Evolutionary conservation across 495 filamentous ascomycete genomes (phyloP), one percentile per base, ranked within the genome.

Genomic region (Annulohypoxylon bovei): DNA sequence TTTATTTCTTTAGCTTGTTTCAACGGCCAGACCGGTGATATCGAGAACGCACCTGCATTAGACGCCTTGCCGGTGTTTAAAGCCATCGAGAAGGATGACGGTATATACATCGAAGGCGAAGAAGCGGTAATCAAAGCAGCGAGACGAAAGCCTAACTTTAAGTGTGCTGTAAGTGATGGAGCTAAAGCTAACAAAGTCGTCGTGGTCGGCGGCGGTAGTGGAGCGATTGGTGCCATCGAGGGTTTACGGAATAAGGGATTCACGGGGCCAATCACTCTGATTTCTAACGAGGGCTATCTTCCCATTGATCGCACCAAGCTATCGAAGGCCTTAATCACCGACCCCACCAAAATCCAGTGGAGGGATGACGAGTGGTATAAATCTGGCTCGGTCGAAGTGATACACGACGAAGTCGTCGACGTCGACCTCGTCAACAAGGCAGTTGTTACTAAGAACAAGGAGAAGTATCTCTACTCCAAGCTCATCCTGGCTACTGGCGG

Each of bases 291-390:
- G 77, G 89, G 91, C 2, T 90, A 94, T 76, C 83, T 89, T 20
- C 92, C 93, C 46, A 93, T 97, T 76, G 95, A 99, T 83, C 88
- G 95, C 12, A 92, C 95, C 4, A 98, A 98, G 84, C 88, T 99
- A 53, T 97, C 93, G 61, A 99, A 99, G 80, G 94, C 95, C 1
- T 82, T 98, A 11, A 89, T 98, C 67, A 84, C 92, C n/a, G 95
- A 99, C 73, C 77, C 85, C 1, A 80, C 86, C 16, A 97, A 97
- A 81, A 80, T 97, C 40, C 88, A 90, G 57, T 91, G 88, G 86
- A 84, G 94, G 28, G 85, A 91, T 7, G 77, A 81, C 30, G 89
- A 89, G 22, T 97, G 92, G 89, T 98, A 90, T 79, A 87, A 91
- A 65, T 84, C 86, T 3, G 90, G 91, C 6, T 88, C 84, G 12